Conservation (phyloP, 2,329 filamentous ascomycete species). For the Penicillium hordei region DNA sequence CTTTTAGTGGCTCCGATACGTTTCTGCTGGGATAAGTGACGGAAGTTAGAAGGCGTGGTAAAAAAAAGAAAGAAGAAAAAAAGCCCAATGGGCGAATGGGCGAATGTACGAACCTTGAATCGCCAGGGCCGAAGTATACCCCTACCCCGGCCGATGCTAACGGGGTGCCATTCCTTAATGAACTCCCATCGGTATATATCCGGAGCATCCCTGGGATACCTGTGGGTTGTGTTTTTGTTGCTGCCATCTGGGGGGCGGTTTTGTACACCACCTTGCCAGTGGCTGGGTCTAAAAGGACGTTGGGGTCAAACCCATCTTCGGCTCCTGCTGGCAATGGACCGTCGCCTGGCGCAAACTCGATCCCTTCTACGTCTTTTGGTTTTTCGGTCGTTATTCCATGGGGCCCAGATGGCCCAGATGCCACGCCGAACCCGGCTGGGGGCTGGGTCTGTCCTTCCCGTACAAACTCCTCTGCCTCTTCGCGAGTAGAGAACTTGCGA, state of each 20-base stretch:
- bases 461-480: slow-evolving; percentile 79
- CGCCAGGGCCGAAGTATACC: slow-evolving; percentile 63
- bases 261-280: slow-evolving; percentile 59
- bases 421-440: slow-evolving; percentile 30
- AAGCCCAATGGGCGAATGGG: not conserved
- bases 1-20: slow-evolving; percentile 72
- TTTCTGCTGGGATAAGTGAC: slow-evolving; percentile 51
- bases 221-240: slow-evolving; percentile 46
- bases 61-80: too few species aligned
- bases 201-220: slow-evolving; percentile 53
- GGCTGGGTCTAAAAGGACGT: slow-evolving; percentile 54
- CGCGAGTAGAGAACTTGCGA: slow-evolving; percentile 66
- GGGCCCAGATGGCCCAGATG: slow-evolving; percentile 36
- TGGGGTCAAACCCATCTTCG: slow-evolving; percentile 63
- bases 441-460: slow-evolving; percentile 35
- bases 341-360: slow-evolving; percentile 52
- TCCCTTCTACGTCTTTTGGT: slow-evolving; percentile 45
- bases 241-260: slow-evolving; percentile 50
- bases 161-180: slow-evolving; percentile 57
- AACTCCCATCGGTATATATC: slow-evolving; percentile 65
- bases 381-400: slow-evolving; percentile 44
- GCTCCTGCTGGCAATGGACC: slow-evolving; percentile 57
- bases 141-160: slow-evolving; percentile 61
- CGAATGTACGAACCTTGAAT: slow-evolving; percentile 51
- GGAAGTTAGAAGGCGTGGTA: slow-evolving; percentile 23